These are phyloP conservation scores for Rhododendron molle DNA, from an alignment of 148 eudicot species.

Conservation along the genomic window DNA sequence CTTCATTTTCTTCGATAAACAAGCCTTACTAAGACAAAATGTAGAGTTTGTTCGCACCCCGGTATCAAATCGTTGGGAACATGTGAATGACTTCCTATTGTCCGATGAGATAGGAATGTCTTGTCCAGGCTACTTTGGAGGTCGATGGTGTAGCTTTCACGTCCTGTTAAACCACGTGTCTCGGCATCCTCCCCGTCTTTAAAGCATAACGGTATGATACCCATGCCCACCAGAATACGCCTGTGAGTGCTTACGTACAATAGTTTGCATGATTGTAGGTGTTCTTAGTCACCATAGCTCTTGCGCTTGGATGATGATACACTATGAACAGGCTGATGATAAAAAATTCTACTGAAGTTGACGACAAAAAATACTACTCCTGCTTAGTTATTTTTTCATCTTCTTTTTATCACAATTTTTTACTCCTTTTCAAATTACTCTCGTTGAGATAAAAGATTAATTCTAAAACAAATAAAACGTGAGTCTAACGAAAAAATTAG, in stretches of 20 bases:
- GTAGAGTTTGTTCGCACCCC: conserved; percentile 18
- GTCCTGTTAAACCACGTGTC: conserved; percentile 23
- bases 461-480: too few relatives aligned
- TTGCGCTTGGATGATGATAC: too few relatives aligned
- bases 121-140: conserved; percentile 13
- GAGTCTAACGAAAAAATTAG: too few relatives aligned
- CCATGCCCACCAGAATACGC: conserved; percentile 41
- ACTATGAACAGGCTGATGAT: too few relatives aligned
- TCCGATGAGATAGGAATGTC: conserved; percentile 25
- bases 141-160: conserved; percentile 19
- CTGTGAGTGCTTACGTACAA: conserved; percentile 36
- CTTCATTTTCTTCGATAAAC: neutral
- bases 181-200: conserved; percentile 42
- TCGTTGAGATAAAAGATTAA: too few relatives aligned
- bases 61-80: conserved; percentile 34
- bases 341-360: too few relatives aligned
- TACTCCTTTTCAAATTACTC: too few relatives aligned
- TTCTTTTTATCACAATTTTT: too few relatives aligned
- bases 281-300: too few relatives aligned
- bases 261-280: too few relatives aligned
- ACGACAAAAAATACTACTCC: too few relatives aligned
- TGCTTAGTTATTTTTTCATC: too few relatives aligned
- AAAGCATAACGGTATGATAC: conserved; percentile 39
- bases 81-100: conserved; percentile 31
- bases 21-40: neutral